These are phyloP conservation scores for Nyctanthes arbortristis DNA, from an alignment of 257 asterid genomes.

Conservation along the genomic window DNA sequence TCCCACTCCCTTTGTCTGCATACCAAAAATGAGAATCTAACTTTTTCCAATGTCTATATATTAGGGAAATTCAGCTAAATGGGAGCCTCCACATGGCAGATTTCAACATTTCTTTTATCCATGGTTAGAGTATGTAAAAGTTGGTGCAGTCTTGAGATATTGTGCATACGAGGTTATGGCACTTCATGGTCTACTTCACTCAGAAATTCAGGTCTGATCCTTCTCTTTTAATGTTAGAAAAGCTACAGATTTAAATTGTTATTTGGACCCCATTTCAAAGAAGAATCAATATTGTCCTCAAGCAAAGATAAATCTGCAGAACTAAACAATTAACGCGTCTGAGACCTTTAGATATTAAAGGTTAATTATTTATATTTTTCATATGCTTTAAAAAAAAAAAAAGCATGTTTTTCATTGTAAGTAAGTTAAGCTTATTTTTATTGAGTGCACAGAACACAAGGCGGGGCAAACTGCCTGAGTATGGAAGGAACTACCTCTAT, in stretches of 20 bases:
- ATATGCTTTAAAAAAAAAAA: too few relatives aligned
- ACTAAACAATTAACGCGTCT: background rate
- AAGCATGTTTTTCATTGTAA: too few relatives aligned
- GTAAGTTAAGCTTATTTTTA: too few relatives aligned
- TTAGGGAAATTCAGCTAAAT: slow-evolving; percentile 66
- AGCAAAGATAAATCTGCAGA: background rate
- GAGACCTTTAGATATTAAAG: background rate
- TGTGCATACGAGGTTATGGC: slow-evolving; percentile 80
- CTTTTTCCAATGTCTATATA: background rate
- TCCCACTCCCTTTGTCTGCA: too few relatives aligned
- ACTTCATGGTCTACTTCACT: slow-evolving; percentile 68
- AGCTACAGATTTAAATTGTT: background rate
- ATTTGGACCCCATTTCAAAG: background rate
- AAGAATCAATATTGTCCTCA: background rate
- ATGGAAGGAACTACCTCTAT: too few relatives aligned
- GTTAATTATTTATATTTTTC: background rate
- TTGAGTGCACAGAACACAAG: too few relatives aligned
- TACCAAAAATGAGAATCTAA: too few relatives aligned
- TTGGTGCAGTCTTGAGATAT: slow-evolving; percentile 59
- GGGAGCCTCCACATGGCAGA: slow-evolving; percentile 88
- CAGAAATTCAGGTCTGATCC: slow-evolving; percentile 61
- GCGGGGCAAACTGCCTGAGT: too few relatives aligned
- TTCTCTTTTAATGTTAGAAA: background rate
- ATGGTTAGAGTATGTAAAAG: slow-evolving; percentile 71
- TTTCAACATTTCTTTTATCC: slow-evolving; percentile 61